A percentile compares a stretch with the other conserved stretches of the same genome.
phyloP scores from a whole-genome alignment of 2,329 filamentous ascomycete genomes.

The Calonectria pauciramosa region DNA sequence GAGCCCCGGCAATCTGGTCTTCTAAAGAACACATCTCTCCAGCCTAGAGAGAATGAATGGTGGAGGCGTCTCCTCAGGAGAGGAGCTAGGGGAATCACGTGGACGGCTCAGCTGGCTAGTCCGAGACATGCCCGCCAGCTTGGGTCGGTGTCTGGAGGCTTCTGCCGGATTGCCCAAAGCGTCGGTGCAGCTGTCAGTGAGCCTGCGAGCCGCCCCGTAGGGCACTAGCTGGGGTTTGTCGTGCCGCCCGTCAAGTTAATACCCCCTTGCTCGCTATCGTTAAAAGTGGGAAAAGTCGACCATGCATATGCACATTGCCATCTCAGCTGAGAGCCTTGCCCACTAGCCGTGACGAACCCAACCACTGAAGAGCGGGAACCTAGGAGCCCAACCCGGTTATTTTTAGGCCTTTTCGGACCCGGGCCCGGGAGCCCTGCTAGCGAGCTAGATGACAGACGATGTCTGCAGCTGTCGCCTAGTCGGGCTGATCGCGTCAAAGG shows the following conservation, averaged over 20 bases:
- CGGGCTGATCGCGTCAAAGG: neutral
- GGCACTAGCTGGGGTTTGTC: neutral
- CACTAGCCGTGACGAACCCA: conserved; percentile 4
- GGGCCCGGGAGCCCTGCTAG: neutral
- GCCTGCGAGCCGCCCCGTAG: conserved; percentile 5
- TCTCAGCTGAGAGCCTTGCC: conserved; percentile 9
- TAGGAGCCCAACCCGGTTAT: conserved; percentile 4
- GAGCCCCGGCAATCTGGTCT: neutral
- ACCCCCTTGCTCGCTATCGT: neutral
- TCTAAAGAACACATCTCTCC: neutral
- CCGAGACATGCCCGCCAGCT: conserved; percentile 1
- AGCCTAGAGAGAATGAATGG: conserved; percentile 1
- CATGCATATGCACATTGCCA: conserved; percentile 10
- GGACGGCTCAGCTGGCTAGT: conserved; percentile 4
- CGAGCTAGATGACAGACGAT: neutral
- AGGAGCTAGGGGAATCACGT: neutral
- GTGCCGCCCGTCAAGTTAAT: neutral
- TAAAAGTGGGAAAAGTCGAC: neutral
- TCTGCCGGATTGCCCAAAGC: conserved; percentile 10
- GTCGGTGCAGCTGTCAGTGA: conserved; percentile 13
- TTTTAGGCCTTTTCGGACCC: neutral
- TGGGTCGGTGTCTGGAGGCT: conserved; percentile 2
- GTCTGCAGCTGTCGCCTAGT: neutral
- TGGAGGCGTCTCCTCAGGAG: neutral
- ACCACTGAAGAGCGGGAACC: neutral